Percentiles rank a stretch among this genome's conserved stretches.
Evolutionary conservation across 2,329 filamentous ascomycete genomes (phyloP).

Genomic region (Fusarium sp.): DNA sequence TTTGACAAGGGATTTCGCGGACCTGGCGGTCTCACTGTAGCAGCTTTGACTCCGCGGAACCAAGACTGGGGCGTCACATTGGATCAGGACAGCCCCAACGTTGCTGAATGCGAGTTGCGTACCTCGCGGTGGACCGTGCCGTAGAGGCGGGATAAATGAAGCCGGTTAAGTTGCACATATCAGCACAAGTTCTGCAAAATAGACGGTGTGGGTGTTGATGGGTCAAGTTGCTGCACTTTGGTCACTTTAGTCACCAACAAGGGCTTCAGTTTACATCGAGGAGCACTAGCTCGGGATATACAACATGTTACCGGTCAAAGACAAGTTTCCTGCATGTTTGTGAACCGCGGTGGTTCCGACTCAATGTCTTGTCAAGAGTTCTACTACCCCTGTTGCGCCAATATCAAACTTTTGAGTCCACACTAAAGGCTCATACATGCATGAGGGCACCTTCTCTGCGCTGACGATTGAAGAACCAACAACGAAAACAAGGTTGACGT

Average conservation of each 20-base stretch:
- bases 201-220: conserved; percentile 36
- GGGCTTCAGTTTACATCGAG: conserved; percentile 22
- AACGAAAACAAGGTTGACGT: conserved; percentile 10
- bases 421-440: conserved; percentile 6
- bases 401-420: conserved; percentile 18
- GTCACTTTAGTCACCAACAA: conserved; percentile 40
- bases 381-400: conserved; percentile 14
- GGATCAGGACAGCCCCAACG: conserved; percentile 19
- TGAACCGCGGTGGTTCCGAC: conserved; percentile 12
- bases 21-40: conserved; percentile 7
- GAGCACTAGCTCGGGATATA: conserved; percentile 18
- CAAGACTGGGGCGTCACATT: background rate
- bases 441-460: conserved; percentile 17
- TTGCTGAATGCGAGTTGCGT: conserved; percentile 4
- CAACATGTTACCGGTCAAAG: conserved; percentile 5
- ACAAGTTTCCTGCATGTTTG: conserved; percentile 29
- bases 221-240: conserved; percentile 29
- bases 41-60: background rate
- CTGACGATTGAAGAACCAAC: conserved; percentile 18
- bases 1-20: conserved; percentile 1
- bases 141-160: conserved; percentile 13
- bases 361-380: conserved; percentile 13
- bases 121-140: conserved; percentile 15
- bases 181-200: conserved; percentile 16
- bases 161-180: conserved; percentile 18